A percentile compares a stretch with the other conserved stretches of the same genome.
These are phyloP conservation scores for Stephanodiscus triporus DNA, from an alignment of 108 stramenopile species.

Conservation along the genomic window DNA sequence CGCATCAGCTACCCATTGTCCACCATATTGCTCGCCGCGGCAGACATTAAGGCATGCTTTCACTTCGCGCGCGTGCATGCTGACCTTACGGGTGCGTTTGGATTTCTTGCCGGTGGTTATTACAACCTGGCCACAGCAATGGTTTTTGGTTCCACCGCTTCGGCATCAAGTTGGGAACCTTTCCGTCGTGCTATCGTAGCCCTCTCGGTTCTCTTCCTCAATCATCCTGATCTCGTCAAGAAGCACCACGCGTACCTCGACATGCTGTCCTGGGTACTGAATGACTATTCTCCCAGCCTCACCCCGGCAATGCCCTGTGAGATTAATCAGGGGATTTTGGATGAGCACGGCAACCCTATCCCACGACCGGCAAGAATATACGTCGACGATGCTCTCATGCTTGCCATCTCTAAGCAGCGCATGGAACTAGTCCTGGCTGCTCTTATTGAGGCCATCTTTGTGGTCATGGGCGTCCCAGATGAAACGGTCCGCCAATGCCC, in stretches of 20 bases:
- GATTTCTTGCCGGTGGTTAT: neutral
- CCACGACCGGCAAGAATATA: neutral
- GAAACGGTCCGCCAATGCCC: neutral
- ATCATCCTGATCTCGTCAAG: neutral
- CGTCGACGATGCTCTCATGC: neutral
- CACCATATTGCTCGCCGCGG: neutral
- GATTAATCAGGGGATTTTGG: neutral
- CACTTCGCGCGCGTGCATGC: neutral
- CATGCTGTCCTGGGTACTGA: neutral
- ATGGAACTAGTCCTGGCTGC: slow-evolving; percentile 7
- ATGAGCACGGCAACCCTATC: too few species aligned
- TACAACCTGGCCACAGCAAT: slow-evolving; percentile 1
- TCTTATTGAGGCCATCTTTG: slow-evolving; percentile 29
- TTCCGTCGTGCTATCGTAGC: slow-evolving; percentile 4
- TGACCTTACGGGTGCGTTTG: slow-evolving; percentile 1
- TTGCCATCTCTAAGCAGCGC: neutral
- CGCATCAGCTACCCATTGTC: slow-evolving; percentile 1
- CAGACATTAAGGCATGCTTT: slow-evolving; percentile 21
- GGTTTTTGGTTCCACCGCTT: slow-evolving; percentile 4
- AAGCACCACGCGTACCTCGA: neutral
- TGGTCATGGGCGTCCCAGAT: slow-evolving; percentile 15
- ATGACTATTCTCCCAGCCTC: neutral
- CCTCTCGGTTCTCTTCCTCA: neutral
- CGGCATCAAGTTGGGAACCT: slow-evolving; percentile 7
- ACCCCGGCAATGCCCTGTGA: neutral